Base-by-base conservation (phyloP, 148 eudicot genomes). In the Fagopyrum esculentum region DNA sequence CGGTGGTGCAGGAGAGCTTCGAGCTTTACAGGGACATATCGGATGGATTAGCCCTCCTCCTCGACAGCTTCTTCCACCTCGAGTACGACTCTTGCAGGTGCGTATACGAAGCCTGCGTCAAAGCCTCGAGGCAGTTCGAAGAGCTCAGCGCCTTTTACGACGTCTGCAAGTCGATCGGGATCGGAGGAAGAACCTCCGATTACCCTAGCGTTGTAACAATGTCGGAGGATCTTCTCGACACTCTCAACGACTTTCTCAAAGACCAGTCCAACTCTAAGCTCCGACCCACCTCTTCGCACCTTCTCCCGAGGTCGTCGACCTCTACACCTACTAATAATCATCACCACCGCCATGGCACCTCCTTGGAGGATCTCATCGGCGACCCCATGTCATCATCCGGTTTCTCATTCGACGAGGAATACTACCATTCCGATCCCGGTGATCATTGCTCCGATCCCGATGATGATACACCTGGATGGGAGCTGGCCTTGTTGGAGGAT, bases 31-130 rank as follows among this genome's bases (percentile, higher is more conserved):
- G 83, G 6, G 98, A 91, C 77, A 85, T 91, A 51, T 93, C 93
- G 0, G 88, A 87, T 30, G 93, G 91, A 7, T 81, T 93, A 22
- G 73, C 90, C 45, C 77, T 87, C 61, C 76, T 94, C 6, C 82
- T 94, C 6, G 93, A 91, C 68, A 84, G 93, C 26, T 91, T 94
- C 80, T 91, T 88, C 75, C 97, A 91, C 77, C 77, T 94, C 35
- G 90, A 80, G 35, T 86, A 90, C 78, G 82, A 80, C 35, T 83
- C 84, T 5, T 90, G 97, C 16, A 85, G 84, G 0, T 80, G 60
- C 0, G 91, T 91, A 9, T 89, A 82, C 77, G 86, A 94, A 70
- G 83, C 93, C 12, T 94, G 91, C 69, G 82, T 86, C 0, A 91
- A 87, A 75, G 90, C 97, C 51, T 78, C 89, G 0, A 87, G 85